A percentile compares a stretch with the other conserved stretches of the same genome.
These are phyloP conservation scores for Alternaria postmessia DNA, from an alignment of 2,329 filamentous ascomycete species.

Conservation along the genomic window DNA sequence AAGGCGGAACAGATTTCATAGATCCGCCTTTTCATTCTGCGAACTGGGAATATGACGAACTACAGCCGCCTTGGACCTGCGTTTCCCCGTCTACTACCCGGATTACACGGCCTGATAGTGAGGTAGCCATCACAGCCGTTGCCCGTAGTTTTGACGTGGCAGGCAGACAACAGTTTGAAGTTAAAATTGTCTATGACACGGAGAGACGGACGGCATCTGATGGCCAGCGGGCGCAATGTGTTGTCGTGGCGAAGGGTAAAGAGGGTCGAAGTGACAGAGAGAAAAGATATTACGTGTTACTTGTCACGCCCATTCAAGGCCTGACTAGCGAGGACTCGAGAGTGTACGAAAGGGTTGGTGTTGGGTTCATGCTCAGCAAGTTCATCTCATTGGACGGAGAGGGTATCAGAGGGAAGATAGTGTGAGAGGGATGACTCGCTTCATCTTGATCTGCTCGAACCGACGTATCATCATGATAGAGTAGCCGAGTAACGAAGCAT, in stretches of 20 bases:
- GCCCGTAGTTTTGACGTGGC: conserved; percentile 19
- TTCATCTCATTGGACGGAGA: conserved; percentile 17
- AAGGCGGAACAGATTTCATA: conserved; percentile 24
- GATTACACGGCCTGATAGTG: not conserved
- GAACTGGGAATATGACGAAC: conserved; percentile 10
- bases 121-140: conserved; percentile 14
- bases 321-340: not conserved
- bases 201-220: conserved; percentile 6
- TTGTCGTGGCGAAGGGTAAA: conserved; percentile 19
- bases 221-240: conserved; percentile 19
- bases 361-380: conserved; percentile 27
- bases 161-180: conserved; percentile 11
- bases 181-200: conserved; percentile 23
- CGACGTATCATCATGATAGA: too few species aligned
- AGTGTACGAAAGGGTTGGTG: conserved; percentile 23
- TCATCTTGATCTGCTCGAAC: too few species aligned
- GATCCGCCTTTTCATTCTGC: conserved; percentile 7
- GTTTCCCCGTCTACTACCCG: not conserved
- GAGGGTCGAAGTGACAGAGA: conserved; percentile 6
- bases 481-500: not conserved
- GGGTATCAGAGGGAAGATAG: conserved; percentile 6
- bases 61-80: conserved; percentile 11
- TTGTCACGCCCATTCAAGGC: conserved; percentile 13
- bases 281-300: conserved; percentile 20
- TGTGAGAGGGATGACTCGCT: not conserved